Base-by-base conservation (phyloP, 2,329 filamentous ascomycete genomes). In the Neonectria hederae region DNA sequence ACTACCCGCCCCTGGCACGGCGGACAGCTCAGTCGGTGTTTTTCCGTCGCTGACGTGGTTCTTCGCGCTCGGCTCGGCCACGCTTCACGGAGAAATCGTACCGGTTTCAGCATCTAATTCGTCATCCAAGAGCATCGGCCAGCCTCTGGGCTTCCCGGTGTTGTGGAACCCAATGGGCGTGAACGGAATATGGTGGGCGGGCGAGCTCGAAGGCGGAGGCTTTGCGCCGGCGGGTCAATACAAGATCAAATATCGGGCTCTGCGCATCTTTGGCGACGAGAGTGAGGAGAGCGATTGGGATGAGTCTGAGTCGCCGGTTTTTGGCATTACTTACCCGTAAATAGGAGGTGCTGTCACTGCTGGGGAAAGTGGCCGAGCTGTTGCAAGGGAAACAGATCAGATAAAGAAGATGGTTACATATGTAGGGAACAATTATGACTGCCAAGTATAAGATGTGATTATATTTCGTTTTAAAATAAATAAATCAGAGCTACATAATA, bases 231-330 rank as follows among this genome's bases (percentile, higher is more conserved):
- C 79, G 0, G 86, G 86, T 9, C 70, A 72, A 28, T 88, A 88
- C 75, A 83, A 81, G 73, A 76, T 87, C 52, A 76, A 77, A 1
- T 76, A 86, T 28, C 80, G 80, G 62, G 82, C 84, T 2, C 73
- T 88, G 66, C 80, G 80, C 60, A 80, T 88, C 63, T 86, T 84
- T 70, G 86, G 86, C 5, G 79, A 87, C 62, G 74, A 76, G 30
- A 73, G 76, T 11, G 76, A 81, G 59, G 63, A 76, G 2, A 75
- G 74, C 3, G 83, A 87, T 54, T 88, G 84, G 75, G 84, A 87
- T 28, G 69, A 76, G 1, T 71, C 73, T 24, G 78, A 82, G 68
- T 79, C 83, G 11, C 71, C 74, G 1, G 61, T 77, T 1, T 85
- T 88, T 62, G 69, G 73, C 19, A 81, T 87, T 51, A 72, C 38